Evolutionary conservation across 345 rosid genomes (phyloP).

Genomic region (Luvunga scandens): DNA sequence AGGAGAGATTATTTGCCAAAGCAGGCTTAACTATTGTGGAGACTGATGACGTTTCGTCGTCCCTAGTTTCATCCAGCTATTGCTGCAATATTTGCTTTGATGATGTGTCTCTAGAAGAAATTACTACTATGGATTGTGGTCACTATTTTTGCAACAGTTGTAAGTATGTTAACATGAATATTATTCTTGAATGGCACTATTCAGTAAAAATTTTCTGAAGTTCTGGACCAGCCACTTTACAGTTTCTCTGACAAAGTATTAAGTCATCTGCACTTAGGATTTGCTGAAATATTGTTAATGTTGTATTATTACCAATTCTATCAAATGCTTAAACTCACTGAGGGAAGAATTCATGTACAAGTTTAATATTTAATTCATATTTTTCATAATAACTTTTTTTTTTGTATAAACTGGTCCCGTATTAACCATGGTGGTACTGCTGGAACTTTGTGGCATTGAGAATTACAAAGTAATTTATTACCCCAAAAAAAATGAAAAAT

Average conservation of each 20-base stretch:
- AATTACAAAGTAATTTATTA: not conserved
- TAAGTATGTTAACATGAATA: conserved; percentile 16
- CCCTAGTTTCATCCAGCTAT: conserved; percentile 1
- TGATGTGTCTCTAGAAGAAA: conserved; percentile 22
- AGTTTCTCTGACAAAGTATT: not conserved
- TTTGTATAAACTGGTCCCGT: not conserved
- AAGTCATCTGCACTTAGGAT: not conserved
- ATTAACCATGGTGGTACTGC: not conserved
- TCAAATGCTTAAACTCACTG: not conserved
- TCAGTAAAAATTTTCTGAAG: not conserved
- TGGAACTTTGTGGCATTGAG: not conserved
- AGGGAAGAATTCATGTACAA: not conserved
- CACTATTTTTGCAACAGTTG: conserved; percentile 44
- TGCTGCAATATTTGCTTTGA: conserved; percentile 39
- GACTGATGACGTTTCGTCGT: not conserved
- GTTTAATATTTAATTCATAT: not conserved
- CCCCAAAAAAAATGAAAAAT: not conserved
- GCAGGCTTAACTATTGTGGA: conserved; percentile 30
- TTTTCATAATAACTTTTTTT: not conserved
- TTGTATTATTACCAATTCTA: not conserved
- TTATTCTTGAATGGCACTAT: not conserved
- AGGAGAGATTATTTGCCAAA: conserved; percentile 25
- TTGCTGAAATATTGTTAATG: not conserved
- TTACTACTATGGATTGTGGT: conserved; percentile 42
- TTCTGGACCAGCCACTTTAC: not conserved